A percentile compares a stretch with the other conserved stretches of the same genome.
Conservation (phyloP, 2,329 filamentous ascomycete species). For the Pseudopyrenochaeta lycopersici region DNA sequence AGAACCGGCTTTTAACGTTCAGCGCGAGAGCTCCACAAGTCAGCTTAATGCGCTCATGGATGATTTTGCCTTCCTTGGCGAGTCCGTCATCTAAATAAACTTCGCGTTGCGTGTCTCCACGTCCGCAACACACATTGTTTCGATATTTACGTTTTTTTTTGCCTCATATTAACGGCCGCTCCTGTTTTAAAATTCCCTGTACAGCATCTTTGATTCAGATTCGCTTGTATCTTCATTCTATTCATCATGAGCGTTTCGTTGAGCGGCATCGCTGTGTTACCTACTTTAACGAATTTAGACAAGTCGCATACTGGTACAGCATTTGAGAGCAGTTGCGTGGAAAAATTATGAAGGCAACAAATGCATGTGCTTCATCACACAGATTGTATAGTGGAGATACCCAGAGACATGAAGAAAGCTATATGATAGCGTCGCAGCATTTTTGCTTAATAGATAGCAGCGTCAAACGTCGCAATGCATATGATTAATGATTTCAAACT, state of each 20-base stretch:
- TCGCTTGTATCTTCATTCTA: background rate
- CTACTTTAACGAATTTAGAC: background rate
- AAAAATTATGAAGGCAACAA: no score
- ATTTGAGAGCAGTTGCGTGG: background rate
- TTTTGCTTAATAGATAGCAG: background rate
- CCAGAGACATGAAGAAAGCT: no score
- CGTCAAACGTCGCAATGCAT: background rate
- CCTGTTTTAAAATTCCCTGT: background rate
- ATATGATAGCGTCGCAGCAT: background rate
- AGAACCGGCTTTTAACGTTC: slow-evolving; percentile 20
- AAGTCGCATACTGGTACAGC: background rate
- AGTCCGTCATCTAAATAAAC: slow-evolving; percentile 33
- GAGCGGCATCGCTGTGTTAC: background rate
- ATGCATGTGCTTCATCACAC: no score
- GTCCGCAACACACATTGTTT: background rate
- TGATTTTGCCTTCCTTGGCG: slow-evolving; percentile 46
- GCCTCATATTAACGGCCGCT: background rate
- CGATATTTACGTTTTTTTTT: background rate
- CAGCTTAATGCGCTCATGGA: slow-evolving; percentile 37
- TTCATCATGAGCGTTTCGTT: background rate
- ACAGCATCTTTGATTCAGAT: background rate
- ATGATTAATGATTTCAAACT: background rate
- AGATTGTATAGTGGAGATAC: no score
- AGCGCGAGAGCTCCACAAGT: slow-evolving; percentile 32
- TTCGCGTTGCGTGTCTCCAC: no score